Evolutionary conservation across 2,329 filamentous ascomycete genomes (phyloP), one percentile per base, ranked within the genome.

Genomic region (Fusarium concolor): DNA sequence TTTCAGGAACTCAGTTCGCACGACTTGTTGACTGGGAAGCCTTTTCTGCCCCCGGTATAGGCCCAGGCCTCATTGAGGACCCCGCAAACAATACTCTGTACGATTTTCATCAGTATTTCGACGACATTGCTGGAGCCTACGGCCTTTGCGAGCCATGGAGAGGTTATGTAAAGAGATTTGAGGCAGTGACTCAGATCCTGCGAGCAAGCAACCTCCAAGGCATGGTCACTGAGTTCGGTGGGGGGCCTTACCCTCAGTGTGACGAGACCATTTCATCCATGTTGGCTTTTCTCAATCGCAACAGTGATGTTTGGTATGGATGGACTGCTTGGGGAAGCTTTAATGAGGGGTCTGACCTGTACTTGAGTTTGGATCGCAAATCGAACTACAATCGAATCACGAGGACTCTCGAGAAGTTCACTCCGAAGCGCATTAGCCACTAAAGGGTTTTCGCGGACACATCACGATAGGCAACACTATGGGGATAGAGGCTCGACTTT

Each of bases 51-150:
- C 42, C 51, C 4, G 42, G 51, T 2, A 49, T 54, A 5, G 51
- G 29, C 1, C 51, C 51, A 3, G 42, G 51, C 2, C 51, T 54
- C 5, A 49, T 37, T 10, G 41, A 54, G 9, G 51, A 54, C n/a
- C 51, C 51, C 1, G 29, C 51, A 15, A 54, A 54, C 4, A 54
- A 54, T 14, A 54, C 51, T 4, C 10, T 54, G 0, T 54, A 54
- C 29, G 51, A 54, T n/a, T 54, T 54, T n/a, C 51, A 54, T 11
- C 51, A 54, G 51, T 54, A 54, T 22, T 49, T 54, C 1, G 51
- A 54, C 3, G 22, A 54, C 3, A 10, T 49, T 1, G 51, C 5
- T 1, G 51, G 51, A 0, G 42, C 42, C 10, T 54, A 54, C 17
- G 51, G 51, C 20, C 31, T 54, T 33, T 54, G 51, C 2, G 51